A percentile compares a stretch with the other conserved stretches of the same genome.
These are phyloP conservation scores for Neurospora sp. DNA, from an alignment of 495 filamentous ascomycete species.

Conservation along the genomic window DNA sequence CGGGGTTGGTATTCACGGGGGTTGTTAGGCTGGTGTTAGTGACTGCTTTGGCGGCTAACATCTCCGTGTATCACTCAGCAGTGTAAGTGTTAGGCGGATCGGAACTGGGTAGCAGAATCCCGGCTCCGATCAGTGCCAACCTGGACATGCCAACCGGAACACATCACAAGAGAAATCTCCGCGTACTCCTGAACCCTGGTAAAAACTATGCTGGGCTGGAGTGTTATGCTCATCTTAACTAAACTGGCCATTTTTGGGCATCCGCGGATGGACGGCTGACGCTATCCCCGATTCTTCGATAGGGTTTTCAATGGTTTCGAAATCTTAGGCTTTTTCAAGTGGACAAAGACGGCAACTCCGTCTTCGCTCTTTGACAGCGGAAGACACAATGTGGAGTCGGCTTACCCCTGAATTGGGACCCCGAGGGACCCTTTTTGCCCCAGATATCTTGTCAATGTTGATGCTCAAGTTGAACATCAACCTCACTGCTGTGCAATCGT, in stretches of 20 bases:
- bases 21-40: neutral
- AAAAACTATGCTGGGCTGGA: neutral
- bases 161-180: neutral
- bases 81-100: neutral
- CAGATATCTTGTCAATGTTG: neutral
- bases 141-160: neutral
- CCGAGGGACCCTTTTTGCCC: neutral
- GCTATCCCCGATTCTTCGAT: neutral
- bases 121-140: neutral
- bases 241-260: neutral
- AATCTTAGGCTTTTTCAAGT: neutral
- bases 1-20: neutral
- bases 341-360: neutral
- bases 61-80: no score
- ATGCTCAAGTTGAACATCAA: neutral
- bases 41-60: neutral
- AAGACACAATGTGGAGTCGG: neutral
- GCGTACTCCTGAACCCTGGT: neutral
- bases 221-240: neutral
- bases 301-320: neutral
- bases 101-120: neutral
- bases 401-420: neutral
- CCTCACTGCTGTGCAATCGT: neutral
- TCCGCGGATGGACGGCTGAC: neutral
- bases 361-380: neutral